A percentile compares a stretch with the other conserved stretches of the same genome.
phyloP scores from a whole-genome alignment of 1,284 basidiomycete genomes.

The Stygiomarasmius scandens region DNA sequence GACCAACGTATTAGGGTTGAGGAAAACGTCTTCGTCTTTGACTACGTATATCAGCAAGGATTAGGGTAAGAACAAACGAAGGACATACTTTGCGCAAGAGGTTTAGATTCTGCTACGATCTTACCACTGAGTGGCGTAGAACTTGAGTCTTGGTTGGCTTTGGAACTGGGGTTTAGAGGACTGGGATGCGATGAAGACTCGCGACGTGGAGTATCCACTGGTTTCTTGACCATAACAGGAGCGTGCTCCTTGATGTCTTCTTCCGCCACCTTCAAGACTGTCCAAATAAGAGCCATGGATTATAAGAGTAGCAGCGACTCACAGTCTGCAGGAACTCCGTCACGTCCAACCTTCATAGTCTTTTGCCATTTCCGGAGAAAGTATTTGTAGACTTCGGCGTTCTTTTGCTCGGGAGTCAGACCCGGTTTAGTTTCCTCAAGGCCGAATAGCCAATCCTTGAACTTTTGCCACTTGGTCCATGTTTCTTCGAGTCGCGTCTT shows the following conservation, averaged over 20 bases:
- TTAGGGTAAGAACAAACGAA: too few relatives aligned
- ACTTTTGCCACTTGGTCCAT: conserved; percentile 50
- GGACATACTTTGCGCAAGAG: too few relatives aligned
- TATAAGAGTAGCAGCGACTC: neutral
- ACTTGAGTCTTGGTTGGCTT: too few relatives aligned
- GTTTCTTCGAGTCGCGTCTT: too few relatives aligned
- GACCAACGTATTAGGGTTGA: neutral
- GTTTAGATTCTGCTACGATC: too few relatives aligned
- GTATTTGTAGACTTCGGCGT: conserved; percentile 12
- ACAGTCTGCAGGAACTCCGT: conserved; percentile 2
- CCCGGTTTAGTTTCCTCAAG: conserved; percentile 22
- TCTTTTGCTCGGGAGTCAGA: conserved; percentile 23
- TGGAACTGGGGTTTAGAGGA: too few relatives aligned
- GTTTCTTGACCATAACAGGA: too few relatives aligned
- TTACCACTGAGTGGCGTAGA: too few relatives aligned
- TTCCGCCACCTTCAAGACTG: conserved; percentile 2
- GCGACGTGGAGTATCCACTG: too few relatives aligned
- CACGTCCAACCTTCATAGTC: neutral
- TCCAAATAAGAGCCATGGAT: neutral
- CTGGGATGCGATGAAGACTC: too few relatives aligned
- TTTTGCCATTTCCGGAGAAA: conserved; percentile 4
- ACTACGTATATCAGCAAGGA: neutral
- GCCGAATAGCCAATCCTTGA: conserved; percentile 45
- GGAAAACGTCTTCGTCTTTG: neutral
- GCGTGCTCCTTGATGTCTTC: neutral